Conservation (phyloP, 768 basidiomycete species). For the Phanerochaete sordida region DNA sequence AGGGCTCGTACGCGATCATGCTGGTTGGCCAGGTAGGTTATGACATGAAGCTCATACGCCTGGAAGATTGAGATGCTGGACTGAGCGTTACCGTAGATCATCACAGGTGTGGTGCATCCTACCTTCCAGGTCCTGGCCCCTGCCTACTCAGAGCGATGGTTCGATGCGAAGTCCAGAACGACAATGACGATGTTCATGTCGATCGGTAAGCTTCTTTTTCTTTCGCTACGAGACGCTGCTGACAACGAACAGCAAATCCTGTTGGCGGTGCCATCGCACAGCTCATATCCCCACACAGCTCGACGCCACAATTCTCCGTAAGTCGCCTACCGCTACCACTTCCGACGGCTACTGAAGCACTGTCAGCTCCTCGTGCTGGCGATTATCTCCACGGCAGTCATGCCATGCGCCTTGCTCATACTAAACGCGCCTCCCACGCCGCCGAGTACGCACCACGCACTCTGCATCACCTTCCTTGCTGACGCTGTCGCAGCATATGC, state of each 20-base stretch:
- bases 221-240: neutral
- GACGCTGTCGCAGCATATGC: conserved; percentile 51
- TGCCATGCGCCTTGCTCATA: conserved; percentile 60
- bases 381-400: conserved; percentile 63
- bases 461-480: neutral
- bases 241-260: conserved; percentile 14
- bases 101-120: conserved; percentile 64
- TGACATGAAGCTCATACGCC: neutral
- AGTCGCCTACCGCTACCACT: conserved; percentile 21
- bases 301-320: conserved; percentile 41
- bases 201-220: conserved; percentile 38
- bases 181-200: conserved; percentile 70
- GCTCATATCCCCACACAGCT: conserved; percentile 4
- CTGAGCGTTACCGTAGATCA: conserved; percentile 49
- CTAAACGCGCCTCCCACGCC: conserved; percentile 64
- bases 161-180: conserved; percentile 69
- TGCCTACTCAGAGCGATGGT: conserved; percentile 82
- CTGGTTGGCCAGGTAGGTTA: conserved; percentile 63
- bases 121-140: conserved; percentile 77
- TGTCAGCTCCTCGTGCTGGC: conserved; percentile 65
- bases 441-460: conserved; percentile 59
- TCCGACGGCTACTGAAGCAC: neutral
- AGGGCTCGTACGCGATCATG: conserved; percentile 59
- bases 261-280: conserved; percentile 15
- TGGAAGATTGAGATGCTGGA: too few relatives aligned